phyloP scores from a whole-genome alignment of 352 stramenopile genomes.

The Phytophthora kernoviae region DNA sequence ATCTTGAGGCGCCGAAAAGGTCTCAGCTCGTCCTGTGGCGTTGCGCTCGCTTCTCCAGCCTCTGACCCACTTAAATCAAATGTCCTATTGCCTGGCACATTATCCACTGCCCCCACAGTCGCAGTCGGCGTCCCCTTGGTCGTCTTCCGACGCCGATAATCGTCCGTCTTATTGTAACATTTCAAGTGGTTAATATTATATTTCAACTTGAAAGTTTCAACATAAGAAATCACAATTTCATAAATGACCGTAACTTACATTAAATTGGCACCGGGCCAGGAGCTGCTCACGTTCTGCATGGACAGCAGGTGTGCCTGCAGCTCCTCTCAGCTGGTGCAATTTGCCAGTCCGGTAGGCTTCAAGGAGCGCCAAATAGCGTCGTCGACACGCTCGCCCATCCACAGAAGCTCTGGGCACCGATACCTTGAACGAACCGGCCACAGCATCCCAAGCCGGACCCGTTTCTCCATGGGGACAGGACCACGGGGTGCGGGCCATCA shows the following conservation, averaged over 20 bases:
- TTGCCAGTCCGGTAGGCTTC: slow-evolving; percentile 21
- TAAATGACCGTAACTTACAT: slow-evolving; percentile 6
- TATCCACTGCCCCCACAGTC: slow-evolving; percentile 17
- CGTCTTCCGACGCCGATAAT: slow-evolving; percentile 20
- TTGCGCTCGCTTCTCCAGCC: not conserved
- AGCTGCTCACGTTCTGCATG: slow-evolving; percentile 27
- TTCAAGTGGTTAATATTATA: slow-evolving; percentile 8
- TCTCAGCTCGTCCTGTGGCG: not conserved
- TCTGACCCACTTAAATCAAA: slow-evolving; percentile 4
- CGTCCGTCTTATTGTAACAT: slow-evolving; percentile 17
- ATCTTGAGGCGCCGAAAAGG: slow-evolving; percentile 3
- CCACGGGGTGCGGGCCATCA: slow-evolving; percentile 29
- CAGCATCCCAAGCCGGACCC: slow-evolving; percentile 26
- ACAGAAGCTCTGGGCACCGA: slow-evolving; percentile 25
- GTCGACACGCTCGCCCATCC: slow-evolving; percentile 27
- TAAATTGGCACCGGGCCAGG: slow-evolving; percentile 16
- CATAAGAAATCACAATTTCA: slow-evolving; percentile 3
- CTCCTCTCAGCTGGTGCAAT: slow-evolving; percentile 24
- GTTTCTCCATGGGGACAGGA: slow-evolving; percentile 27
- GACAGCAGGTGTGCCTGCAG: slow-evolving; percentile 20
- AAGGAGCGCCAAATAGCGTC: slow-evolving; percentile 26
- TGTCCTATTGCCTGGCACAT: slow-evolving; percentile 10
- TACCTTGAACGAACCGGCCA: slow-evolving; percentile 22
- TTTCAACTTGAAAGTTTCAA: no score
- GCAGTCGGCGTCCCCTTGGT: slow-evolving; percentile 9